These are phyloP conservation scores for Russula abietina DNA, from an alignment of 768 basidiomycete genomes.

Conservation along the genomic window DNA sequence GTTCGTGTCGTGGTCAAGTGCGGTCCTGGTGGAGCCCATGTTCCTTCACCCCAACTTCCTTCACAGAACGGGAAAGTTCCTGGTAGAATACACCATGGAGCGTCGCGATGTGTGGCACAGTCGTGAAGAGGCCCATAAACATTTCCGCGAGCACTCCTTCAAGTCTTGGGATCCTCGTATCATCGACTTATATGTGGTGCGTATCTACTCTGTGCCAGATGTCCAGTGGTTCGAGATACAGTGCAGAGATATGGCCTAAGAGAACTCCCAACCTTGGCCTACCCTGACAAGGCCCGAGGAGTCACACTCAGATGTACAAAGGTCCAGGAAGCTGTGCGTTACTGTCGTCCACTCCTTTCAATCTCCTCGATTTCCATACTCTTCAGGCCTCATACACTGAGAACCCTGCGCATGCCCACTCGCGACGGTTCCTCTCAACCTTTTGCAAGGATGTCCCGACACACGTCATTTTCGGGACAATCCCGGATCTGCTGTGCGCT, in stretches of 20 bases:
- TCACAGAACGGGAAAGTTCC: conserved; percentile 10
- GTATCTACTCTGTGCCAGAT: conserved; percentile 20
- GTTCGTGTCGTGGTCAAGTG: conserved; percentile 33
- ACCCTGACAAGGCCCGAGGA: conserved; percentile 40
- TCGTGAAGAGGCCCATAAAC: conserved; percentile 41
- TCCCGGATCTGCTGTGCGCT: conserved; percentile 17
- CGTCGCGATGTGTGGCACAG: conserved; percentile 49
- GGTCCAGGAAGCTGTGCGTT: conserved; percentile 37
- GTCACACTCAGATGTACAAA: conserved; percentile 47
- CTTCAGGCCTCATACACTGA: conserved; percentile 16
- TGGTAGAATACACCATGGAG: conserved; percentile 33
- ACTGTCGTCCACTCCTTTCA: background rate
- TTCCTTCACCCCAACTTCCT: conserved; percentile 26
- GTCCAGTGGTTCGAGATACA: background rate
- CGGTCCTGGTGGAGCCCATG: conserved; percentile 47
- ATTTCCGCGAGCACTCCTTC: conserved; percentile 39
- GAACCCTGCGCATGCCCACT: background rate
- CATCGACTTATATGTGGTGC: conserved; percentile 39
- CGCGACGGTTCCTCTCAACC: conserved; percentile 10
- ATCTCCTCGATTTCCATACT: background rate
- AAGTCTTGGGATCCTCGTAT: conserved; percentile 47
- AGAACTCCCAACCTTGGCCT: conserved; percentile 37
- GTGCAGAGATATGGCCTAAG: conserved; percentile 40
- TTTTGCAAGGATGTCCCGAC: conserved; percentile 22
- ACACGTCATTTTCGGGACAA: conserved; percentile 20